A percentile compares a stretch with the other conserved stretches of the same genome.
Conservation (phyloP, 192 early-diverging fungal genomes). For the Entomortierella lignicola region DNA sequence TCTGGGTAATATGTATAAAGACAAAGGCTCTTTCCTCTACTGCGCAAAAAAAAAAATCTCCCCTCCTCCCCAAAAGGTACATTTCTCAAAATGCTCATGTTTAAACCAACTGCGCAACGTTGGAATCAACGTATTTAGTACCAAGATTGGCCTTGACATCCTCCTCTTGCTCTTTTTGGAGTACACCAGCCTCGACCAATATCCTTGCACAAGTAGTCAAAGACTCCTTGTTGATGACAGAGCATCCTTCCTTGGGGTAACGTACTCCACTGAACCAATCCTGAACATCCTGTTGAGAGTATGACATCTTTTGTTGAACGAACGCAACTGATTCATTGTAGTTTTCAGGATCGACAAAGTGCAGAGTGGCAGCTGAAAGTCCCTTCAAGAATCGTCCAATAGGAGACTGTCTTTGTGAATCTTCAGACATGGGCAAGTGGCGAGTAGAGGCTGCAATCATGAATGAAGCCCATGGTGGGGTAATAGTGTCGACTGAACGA, state of each 20-base stretch:
- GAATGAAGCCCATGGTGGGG: conserved; percentile 93
- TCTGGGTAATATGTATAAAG: too few species aligned
- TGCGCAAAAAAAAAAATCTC: too few species aligned
- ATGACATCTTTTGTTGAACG: conserved; percentile 64
- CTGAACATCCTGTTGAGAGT: conserved; percentile 67
- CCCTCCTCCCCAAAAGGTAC: too few species aligned
- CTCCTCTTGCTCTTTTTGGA: conserved; percentile 37
- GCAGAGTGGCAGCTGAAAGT: conserved; percentile 54
- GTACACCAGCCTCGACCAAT: conserved; percentile 69
- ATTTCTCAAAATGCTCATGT: too few species aligned
- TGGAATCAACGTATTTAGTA: conserved; percentile 28
- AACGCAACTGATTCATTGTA: conserved; percentile 59
- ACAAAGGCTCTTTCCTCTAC: not conserved
- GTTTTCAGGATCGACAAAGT: conserved; percentile 58
- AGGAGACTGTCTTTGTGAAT: conserved; percentile 36
- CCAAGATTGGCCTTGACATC: conserved; percentile 24
- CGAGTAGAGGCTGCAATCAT: conserved; percentile 75
- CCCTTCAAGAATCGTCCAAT: conserved; percentile 42
- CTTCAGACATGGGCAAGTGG: conserved; percentile 34
- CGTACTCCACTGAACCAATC: conserved; percentile 73
- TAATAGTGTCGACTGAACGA: conserved; percentile 77
- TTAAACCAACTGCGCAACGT: conserved; percentile 24
- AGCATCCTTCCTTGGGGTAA: conserved; percentile 60
- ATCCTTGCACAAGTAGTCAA: conserved; percentile 61
- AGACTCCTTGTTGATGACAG: conserved; percentile 53